Evolutionary conservation across 208 protist species (phyloP), one percentile per base, ranked within the genome.

Genomic region (Acanthamoeba triangularis): DNA sequence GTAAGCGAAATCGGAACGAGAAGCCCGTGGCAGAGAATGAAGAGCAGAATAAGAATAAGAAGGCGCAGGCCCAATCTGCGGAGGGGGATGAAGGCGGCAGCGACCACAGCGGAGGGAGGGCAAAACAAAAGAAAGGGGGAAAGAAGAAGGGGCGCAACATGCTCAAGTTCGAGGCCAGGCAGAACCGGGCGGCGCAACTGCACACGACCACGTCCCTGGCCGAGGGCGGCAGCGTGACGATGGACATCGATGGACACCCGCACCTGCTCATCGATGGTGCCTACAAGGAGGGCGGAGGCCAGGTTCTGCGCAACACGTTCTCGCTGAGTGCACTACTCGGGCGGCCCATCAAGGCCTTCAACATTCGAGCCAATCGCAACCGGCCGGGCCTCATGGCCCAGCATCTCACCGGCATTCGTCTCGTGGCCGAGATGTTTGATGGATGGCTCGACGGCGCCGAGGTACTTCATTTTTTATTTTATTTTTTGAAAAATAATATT

Each of bases 221-320:
- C 20, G 18, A 28, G 56, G 35, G 67, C 74, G 37, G 74, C 37
- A 28, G 74, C 37, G 14, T 8, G 35, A 30, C 74, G 10, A 18
- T 52, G 33, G 74, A 82, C 37, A 49, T 82, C n/a, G 74, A 82
- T 52, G 74, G 74, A 5, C 74, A 82, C 14, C 28, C 33, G 16
- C 74, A 82, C 37, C 20, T 82, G 18, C 74, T 82, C 35, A 82
- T 82, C 37, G 74, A 82, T 49, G 74, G 74, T 6, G 74, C 74
- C 74, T 82, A 82, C 74, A 82, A 82, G 74, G 96, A 97, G 47
- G 96, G 96, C 59, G 96, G 96, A 28, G 96, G 96, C 47, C 96
- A 97, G 85, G 94, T 97, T 14, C 56, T 97, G 10, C 80, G 96
- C 47, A 97, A 97, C 90, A 63, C 67, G 41, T 87, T 96, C 23